Percentiles rank a stretch among this genome's conserved stretches.
Evolutionary conservation across 441 rosid genomes (phyloP).

Genomic region (Populus tomentosa): DNA sequence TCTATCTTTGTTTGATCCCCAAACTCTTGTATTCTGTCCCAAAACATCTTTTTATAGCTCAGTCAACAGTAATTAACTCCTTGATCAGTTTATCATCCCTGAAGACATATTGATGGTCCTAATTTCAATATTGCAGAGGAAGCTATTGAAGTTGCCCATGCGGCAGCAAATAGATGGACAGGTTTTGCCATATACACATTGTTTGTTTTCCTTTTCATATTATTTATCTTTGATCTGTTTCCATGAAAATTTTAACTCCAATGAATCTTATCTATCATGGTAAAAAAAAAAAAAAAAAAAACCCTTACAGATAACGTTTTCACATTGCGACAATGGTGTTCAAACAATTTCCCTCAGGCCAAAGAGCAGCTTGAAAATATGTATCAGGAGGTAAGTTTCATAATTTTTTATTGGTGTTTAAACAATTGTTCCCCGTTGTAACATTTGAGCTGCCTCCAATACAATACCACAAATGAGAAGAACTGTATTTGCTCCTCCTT

Average conservation of each 20-base stretch:
- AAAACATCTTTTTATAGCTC: too few species aligned
- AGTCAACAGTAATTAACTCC: too few species aligned
- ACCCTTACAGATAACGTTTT: too few species aligned
- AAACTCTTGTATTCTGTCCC: too few species aligned
- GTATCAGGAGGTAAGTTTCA: constrained; percentile 56
- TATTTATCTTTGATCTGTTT: constrained; percentile 8
- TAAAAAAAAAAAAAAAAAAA: too few species aligned
- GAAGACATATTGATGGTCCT: too few species aligned
- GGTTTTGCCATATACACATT: constrained; percentile 37
- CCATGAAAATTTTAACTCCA: background rate
- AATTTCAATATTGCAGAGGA: constrained; percentile 29
- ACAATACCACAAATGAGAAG: background rate
- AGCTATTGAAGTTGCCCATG: constrained; percentile 79
- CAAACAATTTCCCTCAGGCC: too few species aligned
- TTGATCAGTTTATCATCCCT: too few species aligned
- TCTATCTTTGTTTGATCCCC: too few species aligned
- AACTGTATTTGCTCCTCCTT: background rate
- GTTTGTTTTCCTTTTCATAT: background rate
- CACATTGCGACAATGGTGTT: too few species aligned
- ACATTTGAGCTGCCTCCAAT: background rate
- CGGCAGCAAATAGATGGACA: constrained; percentile 96
- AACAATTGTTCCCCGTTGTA: background rate
- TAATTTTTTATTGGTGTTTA: background rate
- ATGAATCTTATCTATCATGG: background rate
- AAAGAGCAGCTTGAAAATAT: constrained; percentile 7